These are phyloP conservation scores for Calocera viscosa DNA, from an alignment of 768 basidiomycete species.

Conservation along the genomic window DNA sequence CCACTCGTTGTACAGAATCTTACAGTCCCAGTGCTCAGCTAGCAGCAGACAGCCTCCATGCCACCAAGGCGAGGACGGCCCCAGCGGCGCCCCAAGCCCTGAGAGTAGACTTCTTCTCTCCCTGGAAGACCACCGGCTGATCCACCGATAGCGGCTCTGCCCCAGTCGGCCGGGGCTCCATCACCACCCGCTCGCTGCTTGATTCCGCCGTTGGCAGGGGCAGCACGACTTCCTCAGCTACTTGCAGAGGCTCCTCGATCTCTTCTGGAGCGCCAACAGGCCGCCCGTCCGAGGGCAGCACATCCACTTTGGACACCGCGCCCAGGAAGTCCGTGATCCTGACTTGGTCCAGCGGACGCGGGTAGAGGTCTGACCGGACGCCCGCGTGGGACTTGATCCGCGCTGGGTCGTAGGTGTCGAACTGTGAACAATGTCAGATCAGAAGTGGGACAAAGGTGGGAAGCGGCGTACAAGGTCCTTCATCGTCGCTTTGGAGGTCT, in stretches of 20 bases:
- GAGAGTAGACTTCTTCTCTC: background rate
- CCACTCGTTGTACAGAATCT: background rate
- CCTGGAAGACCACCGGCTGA: background rate
- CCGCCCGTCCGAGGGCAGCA: constrained; percentile 25
- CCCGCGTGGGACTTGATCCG: constrained; percentile 78
- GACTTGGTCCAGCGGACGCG: constrained; percentile 39
- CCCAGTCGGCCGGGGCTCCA: too few relatives aligned
- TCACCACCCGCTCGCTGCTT: too few relatives aligned
- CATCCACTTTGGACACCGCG: constrained; percentile 73
- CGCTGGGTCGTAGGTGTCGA: constrained; percentile 59
- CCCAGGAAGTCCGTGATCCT: constrained; percentile 79
- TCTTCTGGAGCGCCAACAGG: background rate
- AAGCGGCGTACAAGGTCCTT: constrained; percentile 58
- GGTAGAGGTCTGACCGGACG: constrained; percentile 75
- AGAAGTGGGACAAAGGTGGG: background rate
- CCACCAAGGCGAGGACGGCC: background rate
- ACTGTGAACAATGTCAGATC: constrained; percentile 34
- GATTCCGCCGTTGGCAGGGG: too few relatives aligned
- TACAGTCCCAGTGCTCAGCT: background rate
- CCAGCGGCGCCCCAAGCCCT: background rate
- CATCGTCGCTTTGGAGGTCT: constrained; percentile 70
- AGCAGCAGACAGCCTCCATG: background rate
- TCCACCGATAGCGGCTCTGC: background rate
- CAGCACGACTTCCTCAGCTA: too few relatives aligned
- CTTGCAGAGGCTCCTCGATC: too few relatives aligned